These are phyloP conservation scores for Saprolegnia diclina DNA, from an alignment of 352 stramenopile species.

Conservation along the genomic window DNA sequence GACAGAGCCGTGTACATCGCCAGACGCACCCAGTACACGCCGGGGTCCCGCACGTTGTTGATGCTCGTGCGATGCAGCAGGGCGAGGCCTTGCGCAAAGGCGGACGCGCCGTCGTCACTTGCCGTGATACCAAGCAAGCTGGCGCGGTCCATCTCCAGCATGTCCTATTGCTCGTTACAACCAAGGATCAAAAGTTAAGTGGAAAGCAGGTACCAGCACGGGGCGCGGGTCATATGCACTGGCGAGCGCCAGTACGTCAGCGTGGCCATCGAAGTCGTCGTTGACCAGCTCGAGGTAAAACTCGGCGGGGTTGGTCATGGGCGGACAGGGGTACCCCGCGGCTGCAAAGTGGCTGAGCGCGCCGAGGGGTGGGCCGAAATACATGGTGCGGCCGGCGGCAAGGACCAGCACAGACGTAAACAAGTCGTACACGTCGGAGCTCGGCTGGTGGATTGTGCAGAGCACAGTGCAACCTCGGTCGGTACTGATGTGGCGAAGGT, in stretches of 20 bases:
- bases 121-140: not conserved
- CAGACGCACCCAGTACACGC: conserved; percentile 60
- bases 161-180: not conserved
- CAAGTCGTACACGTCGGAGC: conserved; percentile 51
- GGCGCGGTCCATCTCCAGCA: no score
- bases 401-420: conserved; percentile 58
- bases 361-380: conserved; percentile 50
- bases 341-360: conserved; percentile 40
- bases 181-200: no score
- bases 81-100: conserved; percentile 38
- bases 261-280: conserved; percentile 47
- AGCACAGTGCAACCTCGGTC: conserved; percentile 43
- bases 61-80: conserved; percentile 48
- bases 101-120: conserved; percentile 26
- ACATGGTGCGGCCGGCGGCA: conserved; percentile 64
- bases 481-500: conserved; percentile 32
- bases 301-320: conserved; percentile 52
- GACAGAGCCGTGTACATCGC: conserved; percentile 69
- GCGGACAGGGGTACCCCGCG: conserved; percentile 35
- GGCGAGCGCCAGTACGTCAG: conserved; percentile 33
- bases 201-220: no score
- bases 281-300: conserved; percentile 49
- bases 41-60: conserved; percentile 60
- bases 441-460: conserved; percentile 69
- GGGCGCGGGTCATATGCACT: conserved; percentile 27